Base-by-base conservation (phyloP, 805 yeast species). In the Debaryomyces hansenii region DNA sequence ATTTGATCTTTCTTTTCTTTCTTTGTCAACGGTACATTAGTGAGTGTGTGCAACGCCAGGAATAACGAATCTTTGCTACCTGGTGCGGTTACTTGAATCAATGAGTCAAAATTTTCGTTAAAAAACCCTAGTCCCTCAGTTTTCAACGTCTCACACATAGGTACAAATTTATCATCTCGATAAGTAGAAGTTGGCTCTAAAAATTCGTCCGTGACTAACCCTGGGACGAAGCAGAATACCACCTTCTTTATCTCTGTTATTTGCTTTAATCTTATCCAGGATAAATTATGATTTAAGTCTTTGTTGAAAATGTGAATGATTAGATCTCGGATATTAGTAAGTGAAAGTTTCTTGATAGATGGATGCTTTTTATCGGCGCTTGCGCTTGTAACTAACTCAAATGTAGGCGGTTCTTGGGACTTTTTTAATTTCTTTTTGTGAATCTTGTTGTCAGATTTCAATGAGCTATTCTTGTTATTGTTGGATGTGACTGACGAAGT, bases 191-290 rank as follows among this genome's bases (percentile, higher is more conserved):
- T 41, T 15, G 50, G 46, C 7, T 60, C 47, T 0, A 77, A 76
- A 53, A 82, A 79, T 48, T 78, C 77, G 3, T 62, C 55, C 2
- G 69, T 60, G 11, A 73, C 67, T 10, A 90, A 60, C 0, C 96
- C 96, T 0, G 94, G 89, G 4, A 82, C 77, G 42, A 83, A 67
- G 4, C 87, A 62, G 20, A 81, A 66, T 0, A 86, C 81, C 2
- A 84, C 75, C 47, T 79, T 80, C n/a, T 72, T 60, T 2, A 87
- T 67, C 3, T 71, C 62, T 16, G 60, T 55, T 40, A 79, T 66
- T 51, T 85, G 83, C 2, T 57, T 65, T 5, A 86, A 54, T 14
- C 67, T 63, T n/a, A 78, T 53, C 81, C 83, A 81, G 10, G 35
- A 28, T 28, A 39, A 29, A 18, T 18, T 62, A 60, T 1, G 85